Percentiles rank a stretch among this genome's conserved stretches.
Evolutionary conservation across 2,329 filamentous ascomycete genomes (phyloP).

Genomic region (Waltergamsia citrina): DNA sequence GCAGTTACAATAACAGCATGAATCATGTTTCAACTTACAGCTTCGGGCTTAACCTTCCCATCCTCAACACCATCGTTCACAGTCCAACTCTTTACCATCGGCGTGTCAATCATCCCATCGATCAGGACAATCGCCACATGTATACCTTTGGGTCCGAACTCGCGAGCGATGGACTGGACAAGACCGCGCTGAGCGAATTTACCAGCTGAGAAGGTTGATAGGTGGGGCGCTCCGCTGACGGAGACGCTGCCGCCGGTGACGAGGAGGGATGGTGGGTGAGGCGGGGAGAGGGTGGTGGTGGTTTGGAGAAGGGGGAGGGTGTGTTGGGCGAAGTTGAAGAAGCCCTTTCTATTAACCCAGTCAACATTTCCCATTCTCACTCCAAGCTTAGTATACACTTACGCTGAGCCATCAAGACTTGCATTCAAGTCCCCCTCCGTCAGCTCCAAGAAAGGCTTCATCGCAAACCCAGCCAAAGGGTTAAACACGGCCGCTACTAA

Average conservation of each 20-base stretch:
- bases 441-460: constrained; percentile 51
- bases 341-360: constrained; percentile 43
- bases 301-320: constrained; percentile 62
- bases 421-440: constrained; percentile 36
- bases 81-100: constrained; percentile 47
- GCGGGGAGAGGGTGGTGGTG: constrained; percentile 38
- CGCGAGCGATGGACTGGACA: constrained; percentile 65
- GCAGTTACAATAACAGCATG: too few species aligned
- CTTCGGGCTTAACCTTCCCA: constrained; percentile 63
- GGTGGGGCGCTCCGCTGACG: constrained; percentile 59
- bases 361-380: neutral
- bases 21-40: constrained; percentile 40
- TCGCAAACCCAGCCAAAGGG: constrained; percentile 40
- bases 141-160: constrained; percentile 77
- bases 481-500: constrained; percentile 64
- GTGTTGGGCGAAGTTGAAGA: constrained; percentile 67
- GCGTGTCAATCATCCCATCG: constrained; percentile 79
- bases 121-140: constrained; percentile 78
- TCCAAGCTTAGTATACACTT: constrained; percentile 17
- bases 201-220: constrained; percentile 63
- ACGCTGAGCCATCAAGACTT: constrained; percentile 39
- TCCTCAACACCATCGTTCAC: constrained; percentile 37
- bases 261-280: constrained; percentile 66
- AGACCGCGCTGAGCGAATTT: constrained; percentile 74
- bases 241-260: constrained; percentile 84